These are phyloP conservation scores for Syzygium syzygioides DNA, from an alignment of 441 rosid genomes.

Conservation along the genomic window DNA sequence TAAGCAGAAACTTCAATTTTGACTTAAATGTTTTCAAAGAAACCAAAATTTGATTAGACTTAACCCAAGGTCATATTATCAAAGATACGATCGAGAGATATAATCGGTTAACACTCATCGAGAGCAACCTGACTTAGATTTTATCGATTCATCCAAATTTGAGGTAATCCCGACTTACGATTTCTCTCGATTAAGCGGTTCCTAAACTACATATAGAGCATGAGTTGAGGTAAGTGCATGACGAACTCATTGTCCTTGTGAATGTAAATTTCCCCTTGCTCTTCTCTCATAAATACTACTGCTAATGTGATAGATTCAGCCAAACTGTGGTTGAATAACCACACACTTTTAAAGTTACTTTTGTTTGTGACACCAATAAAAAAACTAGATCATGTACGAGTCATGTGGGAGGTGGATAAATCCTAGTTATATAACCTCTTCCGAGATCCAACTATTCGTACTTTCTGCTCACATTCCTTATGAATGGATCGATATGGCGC, in stretches of 20 bases:
- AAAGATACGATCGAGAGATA: neutral
- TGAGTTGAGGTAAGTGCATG: neutral
- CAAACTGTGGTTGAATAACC: neutral
- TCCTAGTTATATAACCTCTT: neutral
- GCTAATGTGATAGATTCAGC: rapidly evolving
- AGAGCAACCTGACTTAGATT: neutral
- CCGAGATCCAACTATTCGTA: neutral
- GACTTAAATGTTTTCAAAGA: rapidly evolving
- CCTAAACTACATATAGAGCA: neutral
- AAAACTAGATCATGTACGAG: neutral
- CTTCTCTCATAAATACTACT: neutral
- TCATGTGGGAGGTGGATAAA: neutral
- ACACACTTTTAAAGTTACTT: neutral
- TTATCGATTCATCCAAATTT: neutral
- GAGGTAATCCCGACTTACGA: neutral
- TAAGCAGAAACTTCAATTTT: neutral
- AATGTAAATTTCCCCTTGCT: neutral
- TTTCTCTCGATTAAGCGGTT: neutral
- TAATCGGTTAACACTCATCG: neutral
- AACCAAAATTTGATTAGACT: neutral
- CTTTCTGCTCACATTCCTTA: neutral
- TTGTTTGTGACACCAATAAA: neutral
- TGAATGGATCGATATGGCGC: neutral
- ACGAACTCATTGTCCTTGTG: neutral
- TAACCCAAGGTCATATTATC: neutral